phyloP scores from a whole-genome alignment of 2,329 filamentous ascomycete species.

The Didymella pinodella region DNA sequence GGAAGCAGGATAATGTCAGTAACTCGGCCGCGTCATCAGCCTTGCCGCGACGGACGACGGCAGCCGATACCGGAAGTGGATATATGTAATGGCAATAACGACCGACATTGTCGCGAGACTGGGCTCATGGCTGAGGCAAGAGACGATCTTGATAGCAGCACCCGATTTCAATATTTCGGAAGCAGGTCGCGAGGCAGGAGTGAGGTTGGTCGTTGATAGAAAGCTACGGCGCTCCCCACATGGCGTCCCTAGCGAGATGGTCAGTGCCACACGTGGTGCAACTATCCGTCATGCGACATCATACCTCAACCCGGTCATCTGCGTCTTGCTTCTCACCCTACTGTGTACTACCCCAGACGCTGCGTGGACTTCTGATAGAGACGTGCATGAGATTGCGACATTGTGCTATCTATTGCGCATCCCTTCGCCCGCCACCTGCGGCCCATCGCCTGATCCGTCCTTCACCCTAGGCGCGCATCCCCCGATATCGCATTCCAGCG shows the following conservation, averaged over 20 bases:
- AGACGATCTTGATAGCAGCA: not conserved
- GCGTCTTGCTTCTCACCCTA: slow-evolving; percentile 7
- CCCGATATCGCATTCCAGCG: slow-evolving; percentile 31
- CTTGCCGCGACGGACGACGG: not conserved
- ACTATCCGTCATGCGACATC: slow-evolving; percentile 20
- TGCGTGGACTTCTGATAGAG: slow-evolving; percentile 10
- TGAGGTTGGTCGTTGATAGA: slow-evolving; percentile 24
- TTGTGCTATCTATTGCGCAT: slow-evolving; percentile 19
- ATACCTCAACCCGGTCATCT: slow-evolving; percentile 9
- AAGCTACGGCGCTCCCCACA: slow-evolving; percentile 17
- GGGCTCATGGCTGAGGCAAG: slow-evolving; percentile 8
- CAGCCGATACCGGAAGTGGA: slow-evolving; percentile 14
- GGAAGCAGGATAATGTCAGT: not conserved
- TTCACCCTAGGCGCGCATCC: slow-evolving; percentile 5
- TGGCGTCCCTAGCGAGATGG: slow-evolving; percentile 19
- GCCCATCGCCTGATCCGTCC: slow-evolving; percentile 4
- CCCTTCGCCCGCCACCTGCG: slow-evolving; percentile 6
- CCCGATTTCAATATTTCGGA: slow-evolving; percentile 6
- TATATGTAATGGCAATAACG: not conserved
- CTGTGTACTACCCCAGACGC: not conserved
- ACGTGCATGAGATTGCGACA: slow-evolving; percentile 13
- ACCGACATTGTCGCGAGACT: slow-evolving; percentile 13
- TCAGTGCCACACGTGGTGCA: slow-evolving; percentile 17
- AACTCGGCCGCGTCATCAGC: slow-evolving; percentile 1
- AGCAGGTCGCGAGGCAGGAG: slow-evolving; percentile 4